A percentile compares a stretch with the other conserved stretches of the same genome.
Evolutionary conservation across 177 flowering plant genomes (phyloP).

Genomic region (Vitis hybrid): DNA sequence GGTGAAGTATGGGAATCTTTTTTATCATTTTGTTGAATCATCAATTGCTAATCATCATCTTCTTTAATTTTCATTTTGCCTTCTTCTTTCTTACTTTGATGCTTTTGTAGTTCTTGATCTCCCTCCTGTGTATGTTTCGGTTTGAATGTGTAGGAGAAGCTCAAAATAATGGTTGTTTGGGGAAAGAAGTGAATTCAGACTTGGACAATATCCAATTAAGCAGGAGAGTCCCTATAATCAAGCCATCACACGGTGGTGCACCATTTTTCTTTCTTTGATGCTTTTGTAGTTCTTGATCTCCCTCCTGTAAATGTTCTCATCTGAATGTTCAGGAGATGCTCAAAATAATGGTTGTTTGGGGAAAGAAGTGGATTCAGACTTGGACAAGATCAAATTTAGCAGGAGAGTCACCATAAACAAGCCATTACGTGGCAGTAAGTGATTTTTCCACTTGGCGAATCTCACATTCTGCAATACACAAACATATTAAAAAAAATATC

Average conservation of each 20-base stretch:
- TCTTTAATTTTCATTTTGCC: background rate
- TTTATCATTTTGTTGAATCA: background rate
- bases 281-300: slow-evolving; percentile 1
- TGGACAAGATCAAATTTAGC: slow-evolving; percentile 20
- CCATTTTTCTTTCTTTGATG: background rate
- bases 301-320: background rate
- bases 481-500: background rate
- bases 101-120: slow-evolving; percentile 5
- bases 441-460: background rate
- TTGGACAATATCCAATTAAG: slow-evolving; percentile 20
- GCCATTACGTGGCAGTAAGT: slow-evolving; percentile 54
- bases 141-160: slow-evolving; percentile 31
- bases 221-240: slow-evolving; percentile 20
- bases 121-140: background rate
- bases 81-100: background rate
- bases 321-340: slow-evolving; percentile 32
- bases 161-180: slow-evolving; percentile 19
- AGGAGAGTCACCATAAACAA: slow-evolving; percentile 23
- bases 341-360: slow-evolving; percentile 17
- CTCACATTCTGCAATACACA: background rate
- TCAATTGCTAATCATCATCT: background rate
- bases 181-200: slow-evolving; percentile 17
- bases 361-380: slow-evolving; percentile 18
- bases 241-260: slow-evolving; percentile 56
- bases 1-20: background rate